Conservation (phyloP, 441 rosid species). For the Eutrema salsugineum region DNA sequence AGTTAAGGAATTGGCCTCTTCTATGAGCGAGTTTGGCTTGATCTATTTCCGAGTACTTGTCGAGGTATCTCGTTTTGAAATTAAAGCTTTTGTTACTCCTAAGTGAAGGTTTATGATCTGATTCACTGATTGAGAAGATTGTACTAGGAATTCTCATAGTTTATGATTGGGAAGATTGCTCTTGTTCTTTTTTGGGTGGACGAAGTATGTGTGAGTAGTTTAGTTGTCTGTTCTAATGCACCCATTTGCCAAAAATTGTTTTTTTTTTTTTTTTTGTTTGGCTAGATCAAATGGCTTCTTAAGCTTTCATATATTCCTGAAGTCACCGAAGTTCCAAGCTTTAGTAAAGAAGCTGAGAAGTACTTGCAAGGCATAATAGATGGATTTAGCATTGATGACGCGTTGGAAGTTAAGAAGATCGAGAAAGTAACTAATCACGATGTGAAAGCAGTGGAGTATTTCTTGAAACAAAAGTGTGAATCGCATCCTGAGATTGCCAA, state of each 20-base stretch:
- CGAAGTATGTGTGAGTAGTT: neutral
- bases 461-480: slow-evolving; percentile 85
- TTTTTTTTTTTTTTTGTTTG: neutral
- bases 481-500: slow-evolving; percentile 78
- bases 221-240: neutral
- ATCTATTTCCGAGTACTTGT: slow-evolving; percentile 78
- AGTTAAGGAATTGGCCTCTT: slow-evolving; percentile 85
- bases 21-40: slow-evolving; percentile 83
- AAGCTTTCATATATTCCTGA: slow-evolving; percentile 81
- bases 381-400: slow-evolving; percentile 70
- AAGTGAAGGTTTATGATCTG: neutral
- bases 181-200: neutral
- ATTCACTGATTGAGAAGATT: slow-evolving; percentile 1
- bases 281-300: slow-evolving; percentile 79
- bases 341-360: slow-evolving; percentile 58
- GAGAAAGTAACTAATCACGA: slow-evolving; percentile 94
- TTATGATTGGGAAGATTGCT: neutral
- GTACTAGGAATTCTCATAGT: neutral
- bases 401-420: slow-evolving; percentile 73
- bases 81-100: neutral
- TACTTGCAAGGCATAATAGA: slow-evolving; percentile 68
- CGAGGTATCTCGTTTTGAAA: slow-evolving; percentile 48
- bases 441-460: slow-evolving; percentile 95
- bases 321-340: slow-evolving; percentile 72
- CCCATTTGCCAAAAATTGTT: neutral